Conservation (phyloP, 176 grass and related monocot species). For the Carex scoparia region DNA sequence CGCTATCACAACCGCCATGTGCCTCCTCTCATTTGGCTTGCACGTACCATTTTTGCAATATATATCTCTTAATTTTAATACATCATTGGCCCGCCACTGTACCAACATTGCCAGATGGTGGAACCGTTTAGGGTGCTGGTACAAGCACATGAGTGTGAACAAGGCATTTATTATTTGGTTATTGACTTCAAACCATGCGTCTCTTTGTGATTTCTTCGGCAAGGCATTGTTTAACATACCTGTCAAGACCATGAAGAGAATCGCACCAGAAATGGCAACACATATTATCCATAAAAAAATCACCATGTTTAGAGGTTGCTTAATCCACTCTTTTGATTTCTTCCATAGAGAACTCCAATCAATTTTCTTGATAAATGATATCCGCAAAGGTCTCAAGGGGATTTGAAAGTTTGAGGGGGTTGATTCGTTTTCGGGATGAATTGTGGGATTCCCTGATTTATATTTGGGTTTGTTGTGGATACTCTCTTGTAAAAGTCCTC, state of each 20-base stretch:
- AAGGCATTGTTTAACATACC: slow-evolving; percentile 57
- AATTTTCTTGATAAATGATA: slow-evolving; percentile 53
- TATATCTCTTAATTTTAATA: slow-evolving; percentile 36
- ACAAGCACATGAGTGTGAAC: slow-evolving; percentile 73
- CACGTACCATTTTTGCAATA: slow-evolving; percentile 57
- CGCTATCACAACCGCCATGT: slow-evolving; percentile 53
- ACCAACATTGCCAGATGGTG: slow-evolving; percentile 49
- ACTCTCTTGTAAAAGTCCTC: slow-evolving; percentile 19
- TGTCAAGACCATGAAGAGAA: slow-evolving; percentile 80
- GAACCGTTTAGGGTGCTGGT: slow-evolving; percentile 54
- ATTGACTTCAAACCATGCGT: slow-evolving; percentile 66
- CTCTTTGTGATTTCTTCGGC: slow-evolving; percentile 31
- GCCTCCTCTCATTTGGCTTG: slow-evolving; percentile 74
- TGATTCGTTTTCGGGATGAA: slow-evolving; percentile 4
- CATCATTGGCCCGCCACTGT: slow-evolving; percentile 43
- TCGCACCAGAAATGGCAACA: slow-evolving; percentile 58
- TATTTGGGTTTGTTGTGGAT: slow-evolving; percentile 10
- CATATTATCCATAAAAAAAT: slow-evolving; percentile 44
- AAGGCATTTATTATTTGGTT: slow-evolving; percentile 77
- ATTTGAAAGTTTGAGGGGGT: not conserved
- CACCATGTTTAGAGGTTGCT: slow-evolving; percentile 59
- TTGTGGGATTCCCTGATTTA: not conserved
- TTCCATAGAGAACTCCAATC: slow-evolving; percentile 44
- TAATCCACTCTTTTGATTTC: slow-evolving; percentile 58
- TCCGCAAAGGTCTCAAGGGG: slow-evolving; percentile 3